Base-by-base conservation (phyloP, 129 eudicot species). In the Escallonia herrerae region DNA sequence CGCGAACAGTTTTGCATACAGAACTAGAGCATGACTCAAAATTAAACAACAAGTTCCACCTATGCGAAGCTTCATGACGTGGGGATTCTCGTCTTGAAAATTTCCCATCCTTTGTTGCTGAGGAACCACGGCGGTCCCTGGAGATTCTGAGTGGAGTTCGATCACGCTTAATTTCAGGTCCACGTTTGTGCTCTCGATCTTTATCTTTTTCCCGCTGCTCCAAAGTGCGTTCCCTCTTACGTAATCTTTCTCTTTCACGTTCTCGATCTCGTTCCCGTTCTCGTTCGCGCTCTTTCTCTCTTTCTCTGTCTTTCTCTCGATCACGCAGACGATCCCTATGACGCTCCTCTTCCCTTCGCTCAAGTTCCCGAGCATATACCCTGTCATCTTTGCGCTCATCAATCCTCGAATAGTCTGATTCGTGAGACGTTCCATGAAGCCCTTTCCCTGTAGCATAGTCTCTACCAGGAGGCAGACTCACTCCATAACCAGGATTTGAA, bases 381-480 rank as follows among this genome's bases (percentile, higher is more conserved):
- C 82, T 68, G 45, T 87, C 95, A 74, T 80, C 90, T 60, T 87
- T 90, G 15, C 73, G 83, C 50, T 87, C 95, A 76, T 88, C 95
- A 69, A 88, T 60, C 77, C 86, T 86, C 41, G 86, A 64, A 63
- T 81, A 88, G 58, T 93, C 96, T 6, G 80, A 40, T 9, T 87
- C 96, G 45, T 77, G 80, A 1, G 84, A 56, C 41, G 84, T 22
- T 42, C 80, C 82, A 53, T 76, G 97, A 55, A 90, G 86, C 63
- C 86, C 83, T 78, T 91, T 87, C 45, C 97, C 90, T 40, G 84
- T 73, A 67, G 89, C 91, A 74, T 93, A 93, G 64, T 87, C 95
- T 76, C 98, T 88, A 43, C 98, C 98, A 56, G 98, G 91, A 55
- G 98, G 96, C 57, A 93, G 79, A 77, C 95, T 84, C 57, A 88